Evolutionary conservation across 2,329 filamentous ascomycete species (phyloP).

Genomic region (Colletotrichum liaoningense): DNA sequence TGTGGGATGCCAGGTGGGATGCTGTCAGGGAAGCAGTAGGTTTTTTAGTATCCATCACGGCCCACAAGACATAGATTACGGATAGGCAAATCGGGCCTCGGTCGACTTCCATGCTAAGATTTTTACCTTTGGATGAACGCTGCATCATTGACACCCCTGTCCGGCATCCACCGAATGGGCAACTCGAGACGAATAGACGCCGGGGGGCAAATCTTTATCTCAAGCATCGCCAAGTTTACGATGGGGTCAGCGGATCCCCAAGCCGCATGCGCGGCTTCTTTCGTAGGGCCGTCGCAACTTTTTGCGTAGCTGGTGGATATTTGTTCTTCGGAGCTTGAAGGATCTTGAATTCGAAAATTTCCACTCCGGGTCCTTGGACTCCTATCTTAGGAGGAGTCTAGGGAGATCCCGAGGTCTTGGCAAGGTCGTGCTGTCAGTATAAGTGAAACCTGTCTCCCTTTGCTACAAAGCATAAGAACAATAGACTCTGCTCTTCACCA

Average conservation of each 20-base stretch:
- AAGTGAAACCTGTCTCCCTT: neutral
- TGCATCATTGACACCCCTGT: neutral
- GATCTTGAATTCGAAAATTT: neutral
- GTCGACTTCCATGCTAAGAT: neutral
- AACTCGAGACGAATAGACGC: conserved; percentile 13
- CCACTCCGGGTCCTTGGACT: neutral
- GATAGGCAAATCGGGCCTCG: neutral
- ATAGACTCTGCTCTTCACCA: too few species aligned
- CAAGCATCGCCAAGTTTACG: neutral
- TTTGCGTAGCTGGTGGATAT: conserved; percentile 1
- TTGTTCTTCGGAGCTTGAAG: too few species aligned
- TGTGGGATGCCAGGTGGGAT: neutral
- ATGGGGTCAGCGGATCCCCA: neutral
- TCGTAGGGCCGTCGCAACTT: neutral
- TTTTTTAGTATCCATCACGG: neutral
- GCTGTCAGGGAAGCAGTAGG: neutral
- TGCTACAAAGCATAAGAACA: too few species aligned
- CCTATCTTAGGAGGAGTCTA: neutral
- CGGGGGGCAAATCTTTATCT: conserved; percentile 16
- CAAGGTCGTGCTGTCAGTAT: neutral
- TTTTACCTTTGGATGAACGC: conserved; percentile 11
- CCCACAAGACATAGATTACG: neutral
- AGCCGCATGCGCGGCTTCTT: neutral
- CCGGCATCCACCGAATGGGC: neutral
- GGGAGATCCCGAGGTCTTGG: neutral